phyloP scores from a whole-genome alignment of 352 stramenopile genomes.

The Globisporangium spiculum region DNA sequence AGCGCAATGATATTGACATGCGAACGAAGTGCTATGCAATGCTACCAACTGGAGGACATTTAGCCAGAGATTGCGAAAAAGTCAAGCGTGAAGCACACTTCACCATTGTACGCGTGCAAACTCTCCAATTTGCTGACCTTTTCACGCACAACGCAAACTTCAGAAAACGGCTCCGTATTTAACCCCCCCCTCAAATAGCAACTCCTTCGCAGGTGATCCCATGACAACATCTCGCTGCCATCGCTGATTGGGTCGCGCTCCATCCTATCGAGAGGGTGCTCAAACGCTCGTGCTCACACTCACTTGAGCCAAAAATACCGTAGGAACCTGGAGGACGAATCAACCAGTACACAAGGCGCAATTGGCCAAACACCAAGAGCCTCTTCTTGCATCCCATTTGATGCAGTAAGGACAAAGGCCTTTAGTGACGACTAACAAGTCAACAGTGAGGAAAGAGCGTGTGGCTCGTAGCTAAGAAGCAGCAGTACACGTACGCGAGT shows the following conservation, averaged over 20 bases:
- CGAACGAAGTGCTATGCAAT: too few species aligned
- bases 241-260: not conserved
- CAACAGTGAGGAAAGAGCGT: not conserved
- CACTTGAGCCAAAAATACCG: not conserved
- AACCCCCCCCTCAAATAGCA: conserved; percentile 8
- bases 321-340: not conserved
- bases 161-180: conserved; percentile 4
- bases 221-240: not conserved
- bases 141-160: not conserved
- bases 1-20: too few species aligned
- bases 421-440: not conserved
- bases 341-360: not conserved
- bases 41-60: not conserved
- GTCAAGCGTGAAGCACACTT: not conserved
- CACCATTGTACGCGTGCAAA: not conserved
- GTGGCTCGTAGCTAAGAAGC: not conserved
- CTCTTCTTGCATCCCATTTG: not conserved
- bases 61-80: not conserved
- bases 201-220: conserved; percentile 5
- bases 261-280: not conserved
- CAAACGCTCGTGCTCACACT: not conserved
- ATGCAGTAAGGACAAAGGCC: not conserved
- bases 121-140: not conserved
- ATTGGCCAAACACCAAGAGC: not conserved
- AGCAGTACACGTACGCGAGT: not conserved